These are phyloP conservation scores for Waltergamsia citrina DNA, from an alignment of 2,329 filamentous ascomycete genomes.

Conservation along the genomic window DNA sequence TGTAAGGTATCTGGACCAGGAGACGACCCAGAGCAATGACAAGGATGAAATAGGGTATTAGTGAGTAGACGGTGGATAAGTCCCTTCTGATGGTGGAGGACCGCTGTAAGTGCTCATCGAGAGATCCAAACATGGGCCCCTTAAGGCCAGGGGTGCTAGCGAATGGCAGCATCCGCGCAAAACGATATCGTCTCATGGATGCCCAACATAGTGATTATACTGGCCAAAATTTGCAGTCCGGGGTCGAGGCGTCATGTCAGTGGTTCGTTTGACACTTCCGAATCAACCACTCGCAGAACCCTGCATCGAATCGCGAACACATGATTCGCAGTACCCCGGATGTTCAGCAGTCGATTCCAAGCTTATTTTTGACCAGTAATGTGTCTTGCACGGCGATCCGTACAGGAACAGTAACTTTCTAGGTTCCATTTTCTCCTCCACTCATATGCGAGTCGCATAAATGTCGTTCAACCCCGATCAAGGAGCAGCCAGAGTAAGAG, in stretches of 20 bases:
- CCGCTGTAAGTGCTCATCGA: too few species aligned
- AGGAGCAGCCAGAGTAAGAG: too few species aligned
- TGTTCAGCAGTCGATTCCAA: conserved; percentile 11
- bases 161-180: background rate
- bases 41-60: too few species aligned
- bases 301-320: conserved; percentile 11
- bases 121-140: too few species aligned
- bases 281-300: conserved; percentile 6
- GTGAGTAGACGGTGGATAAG: too few species aligned
- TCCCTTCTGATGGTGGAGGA: too few species aligned
- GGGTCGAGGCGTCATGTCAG: conserved; percentile 3
- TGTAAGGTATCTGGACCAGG: too few species aligned
- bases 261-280: conserved; percentile 1
- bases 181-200: background rate
- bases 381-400: conserved; percentile 1
- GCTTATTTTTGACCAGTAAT: conserved; percentile 4
- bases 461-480: too few species aligned
- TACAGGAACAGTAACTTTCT: conserved; percentile 2
- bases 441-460: too few species aligned
- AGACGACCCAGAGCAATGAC: too few species aligned
- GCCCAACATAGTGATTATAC: background rate
- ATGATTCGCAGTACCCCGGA: conserved; percentile 22
- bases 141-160: background rate
- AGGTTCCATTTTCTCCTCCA: background rate
- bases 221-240: background rate